phyloP scores from a whole-genome alignment of 2,329 filamentous ascomycete species.

The Colletotrichum phormii region DNA sequence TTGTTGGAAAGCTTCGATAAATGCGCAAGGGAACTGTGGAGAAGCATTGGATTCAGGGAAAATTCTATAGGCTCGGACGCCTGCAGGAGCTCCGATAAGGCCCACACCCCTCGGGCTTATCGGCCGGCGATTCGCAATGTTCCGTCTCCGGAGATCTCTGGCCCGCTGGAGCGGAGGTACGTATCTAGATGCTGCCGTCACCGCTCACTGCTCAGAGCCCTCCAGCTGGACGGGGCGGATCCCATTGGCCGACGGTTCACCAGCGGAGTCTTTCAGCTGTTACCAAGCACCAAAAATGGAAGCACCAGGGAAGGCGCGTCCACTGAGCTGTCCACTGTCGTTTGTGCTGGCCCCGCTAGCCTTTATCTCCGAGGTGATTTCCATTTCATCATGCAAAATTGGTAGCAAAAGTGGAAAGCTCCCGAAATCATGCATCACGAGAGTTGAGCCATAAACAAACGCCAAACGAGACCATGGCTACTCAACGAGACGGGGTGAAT shows the following conservation, averaged over 20 bases:
- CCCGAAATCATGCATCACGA: conserved; percentile 16
- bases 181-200: no score
- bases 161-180: no score
- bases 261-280: background rate
- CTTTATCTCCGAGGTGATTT: conserved; percentile 45
- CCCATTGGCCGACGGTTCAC: background rate
- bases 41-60: conserved; percentile 37
- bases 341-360: conserved; percentile 17
- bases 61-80: conserved; percentile 32
- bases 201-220: background rate
- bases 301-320: background rate
- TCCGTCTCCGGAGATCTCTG: conserved; percentile 20
- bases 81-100: conserved; percentile 37
- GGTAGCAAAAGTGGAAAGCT: conserved; percentile 35
- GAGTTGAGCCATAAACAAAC: conserved; percentile 28
- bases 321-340: background rate
- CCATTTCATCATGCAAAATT: conserved; percentile 43
- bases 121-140: conserved; percentile 29
- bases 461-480: conserved; percentile 52
- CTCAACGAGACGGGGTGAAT: conserved; percentile 63
- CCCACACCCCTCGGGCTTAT: conserved; percentile 35
- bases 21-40: conserved; percentile 31
- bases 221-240: no score
- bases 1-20: conserved; percentile 30
- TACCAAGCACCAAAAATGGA: background rate